phyloP scores from a whole-genome alignment of 2,329 filamentous ascomycete genomes.

The Decorospora gaudefroyi region DNA sequence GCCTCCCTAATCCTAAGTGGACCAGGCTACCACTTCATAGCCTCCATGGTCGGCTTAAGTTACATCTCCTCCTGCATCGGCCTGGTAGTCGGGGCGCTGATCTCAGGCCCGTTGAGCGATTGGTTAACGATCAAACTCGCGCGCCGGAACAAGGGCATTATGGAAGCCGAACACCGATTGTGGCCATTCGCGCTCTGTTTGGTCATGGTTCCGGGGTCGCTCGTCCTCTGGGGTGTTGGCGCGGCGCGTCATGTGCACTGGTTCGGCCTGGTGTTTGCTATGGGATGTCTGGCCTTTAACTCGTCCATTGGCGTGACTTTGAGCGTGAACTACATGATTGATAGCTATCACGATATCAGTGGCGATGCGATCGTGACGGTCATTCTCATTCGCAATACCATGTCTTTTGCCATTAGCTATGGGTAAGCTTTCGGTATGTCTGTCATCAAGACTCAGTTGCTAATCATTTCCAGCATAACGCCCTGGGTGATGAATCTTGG shows the following conservation, averaged over 20 bases:
- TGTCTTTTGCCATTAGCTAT: slow-evolving; percentile 58
- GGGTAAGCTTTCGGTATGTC: slow-evolving; percentile 33
- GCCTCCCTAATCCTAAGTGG: slow-evolving; percentile 32
- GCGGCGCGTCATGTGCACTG: slow-evolving; percentile 56
- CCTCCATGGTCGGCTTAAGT: slow-evolving; percentile 29
- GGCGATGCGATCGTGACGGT: slow-evolving; percentile 58
- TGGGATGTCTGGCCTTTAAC: slow-evolving; percentile 44
- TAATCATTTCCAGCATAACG: slow-evolving; percentile 39
- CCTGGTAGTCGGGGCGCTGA: slow-evolving; percentile 23
- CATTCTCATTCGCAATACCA: slow-evolving; percentile 57
- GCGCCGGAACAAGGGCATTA: slow-evolving; percentile 46
- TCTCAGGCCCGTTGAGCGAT: slow-evolving; percentile 30
- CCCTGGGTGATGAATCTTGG: slow-evolving; percentile 53
- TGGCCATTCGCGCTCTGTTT: slow-evolving; percentile 49
- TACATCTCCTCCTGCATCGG: slow-evolving; percentile 32
- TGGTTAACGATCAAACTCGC: slow-evolving; percentile 40
- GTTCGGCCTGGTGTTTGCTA: slow-evolving; percentile 56
- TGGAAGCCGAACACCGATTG: slow-evolving; percentile 49
- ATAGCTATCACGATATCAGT: slow-evolving; percentile 55
- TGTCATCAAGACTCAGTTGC: background rate
- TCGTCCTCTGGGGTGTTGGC: slow-evolving; percentile 59
- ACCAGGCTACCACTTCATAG: slow-evolving; percentile 28
- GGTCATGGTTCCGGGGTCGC: slow-evolving; percentile 51
- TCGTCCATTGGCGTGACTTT: slow-evolving; percentile 50
- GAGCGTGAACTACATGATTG: slow-evolving; percentile 55